Evolutionary conservation across 148 eudicot species (phyloP).

Genomic region (Rhododendron molle): DNA sequence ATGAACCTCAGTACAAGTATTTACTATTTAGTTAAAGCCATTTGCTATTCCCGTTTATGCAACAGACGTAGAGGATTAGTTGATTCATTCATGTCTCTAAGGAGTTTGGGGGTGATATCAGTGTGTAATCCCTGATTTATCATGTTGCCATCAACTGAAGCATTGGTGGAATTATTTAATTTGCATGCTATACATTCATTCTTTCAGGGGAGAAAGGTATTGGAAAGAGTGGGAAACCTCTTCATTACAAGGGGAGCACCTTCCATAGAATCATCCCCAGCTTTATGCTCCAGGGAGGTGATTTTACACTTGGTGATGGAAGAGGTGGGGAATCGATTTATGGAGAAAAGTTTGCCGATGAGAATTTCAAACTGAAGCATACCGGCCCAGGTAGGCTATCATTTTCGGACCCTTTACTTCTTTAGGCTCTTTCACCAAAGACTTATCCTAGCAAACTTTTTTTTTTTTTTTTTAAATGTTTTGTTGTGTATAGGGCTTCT

Average conservation of each 20-base stretch:
- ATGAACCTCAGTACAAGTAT: background rate
- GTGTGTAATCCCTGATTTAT: background rate
- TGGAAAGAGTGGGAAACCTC: slow-evolving; percentile 83
- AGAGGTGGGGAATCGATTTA: slow-evolving; percentile 98
- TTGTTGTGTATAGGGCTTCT: slow-evolving; percentile 50
- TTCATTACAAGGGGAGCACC: slow-evolving; percentile 89
- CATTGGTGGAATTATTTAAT: background rate
- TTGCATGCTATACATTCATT: background rate
- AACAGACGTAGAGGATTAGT: background rate
- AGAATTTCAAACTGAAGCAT: slow-evolving; percentile 93
- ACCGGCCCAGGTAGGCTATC: slow-evolving; percentile 78
- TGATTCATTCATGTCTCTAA: background rate
- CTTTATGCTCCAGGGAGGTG: slow-evolving; percentile 99
- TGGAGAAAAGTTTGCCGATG: slow-evolving; percentile 94
- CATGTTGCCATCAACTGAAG: background rate
- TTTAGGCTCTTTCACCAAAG: background rate
- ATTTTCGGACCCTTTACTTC: background rate
- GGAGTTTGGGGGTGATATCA: background rate
- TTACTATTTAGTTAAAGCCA: background rate
- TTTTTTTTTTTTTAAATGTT: background rate
- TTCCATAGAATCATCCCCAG: slow-evolving; percentile 95
- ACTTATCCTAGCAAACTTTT: background rate
- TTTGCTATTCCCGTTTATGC: background rate
- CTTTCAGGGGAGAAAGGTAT: slow-evolving; percentile 84
- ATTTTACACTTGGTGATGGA: slow-evolving; percentile 92